A percentile compares a stretch with the other conserved stretches of the same genome.
Evolutionary conservation across 176 grass and related monocot genomes (phyloP).

Genomic region (Tillandsia leiboldiana): DNA sequence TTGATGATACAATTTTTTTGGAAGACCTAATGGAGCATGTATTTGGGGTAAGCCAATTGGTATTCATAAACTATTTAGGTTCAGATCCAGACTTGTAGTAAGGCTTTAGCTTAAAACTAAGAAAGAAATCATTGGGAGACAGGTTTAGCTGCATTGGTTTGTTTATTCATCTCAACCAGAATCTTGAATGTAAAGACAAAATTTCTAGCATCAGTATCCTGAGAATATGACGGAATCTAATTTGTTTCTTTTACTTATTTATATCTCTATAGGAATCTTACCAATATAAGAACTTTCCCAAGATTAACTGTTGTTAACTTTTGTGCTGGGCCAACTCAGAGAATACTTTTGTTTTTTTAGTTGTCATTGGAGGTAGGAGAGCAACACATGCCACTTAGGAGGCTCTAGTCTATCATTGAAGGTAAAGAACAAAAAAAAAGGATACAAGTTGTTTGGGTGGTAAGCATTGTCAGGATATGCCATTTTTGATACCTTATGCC

Average conservation of each 20-base stretch:
- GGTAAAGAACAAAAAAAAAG: not conserved
- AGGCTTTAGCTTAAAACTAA: no score
- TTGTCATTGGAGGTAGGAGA: not conserved
- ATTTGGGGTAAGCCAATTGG: no score
- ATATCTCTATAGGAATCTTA: not conserved
- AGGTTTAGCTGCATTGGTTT: no score
- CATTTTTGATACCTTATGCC: not conserved
- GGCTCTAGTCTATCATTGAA: not conserved
- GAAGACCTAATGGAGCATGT: no score
- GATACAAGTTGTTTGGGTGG: not conserved
- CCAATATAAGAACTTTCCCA: not conserved
- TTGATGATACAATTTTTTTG: no score
- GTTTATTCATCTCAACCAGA: no score
- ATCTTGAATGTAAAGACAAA: no score
- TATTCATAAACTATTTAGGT: no score
- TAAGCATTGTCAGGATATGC: conserved; percentile 3
- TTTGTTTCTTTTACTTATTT: not conserved
- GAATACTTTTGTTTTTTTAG: not conserved
- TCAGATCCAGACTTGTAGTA: no score
- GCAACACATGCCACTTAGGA: not conserved
- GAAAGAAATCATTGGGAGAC: no score
- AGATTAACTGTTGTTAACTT: not conserved
- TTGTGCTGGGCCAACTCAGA: not conserved
- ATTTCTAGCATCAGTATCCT: not conserved
- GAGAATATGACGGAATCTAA: not conserved